Base-by-base conservation (phyloP, 1,284 basidiomycete genomes). In the Irpex sp. region DNA sequence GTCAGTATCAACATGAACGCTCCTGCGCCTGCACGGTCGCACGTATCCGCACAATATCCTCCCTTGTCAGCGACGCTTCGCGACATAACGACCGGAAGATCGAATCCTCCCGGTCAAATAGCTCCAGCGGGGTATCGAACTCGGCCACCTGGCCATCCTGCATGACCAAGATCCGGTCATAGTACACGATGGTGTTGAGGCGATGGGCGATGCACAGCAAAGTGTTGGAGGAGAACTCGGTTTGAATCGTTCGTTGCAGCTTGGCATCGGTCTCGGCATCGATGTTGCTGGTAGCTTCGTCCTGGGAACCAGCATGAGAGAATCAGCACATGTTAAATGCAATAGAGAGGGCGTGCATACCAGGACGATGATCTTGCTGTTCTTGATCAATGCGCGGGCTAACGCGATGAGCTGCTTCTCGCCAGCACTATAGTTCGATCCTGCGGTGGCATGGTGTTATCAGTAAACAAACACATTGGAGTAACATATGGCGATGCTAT, bases 261-360 rank as follows among this genome's bases (percentile, higher is more conserved):
- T 88, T 89, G 2, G 88, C 82, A 72, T 94, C 92, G 34, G 89
- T 93, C 70, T 92, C 91, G 26, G 90, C 85, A 67, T 96, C 93
- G 17, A 94, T 89, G 58, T 83, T 91, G n/a, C 90, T 91, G 0
- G 92, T 94, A 0, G 92, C 91, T 73, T 93, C 89, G 68, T 89
- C 88, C 81, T 85, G 26, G 26, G 2, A 26, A 26, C 26, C 26
- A 26, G 26, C 26, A 26, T 26, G 26, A 26, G 26, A 2, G 21
- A 26, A 26, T 26, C 26, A 26, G 26, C 26, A 26, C 26, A 26
- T 26, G 26, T 26, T 4, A 26, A 26, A 26, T 4, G 26, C 26
- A 26, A 26, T 1, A 2, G 61, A 51, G 76, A 78, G 75, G 19
- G 17, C 26, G 26, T 17, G 17, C 49, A 17, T 72, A 83, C 87